phyloP scores from a whole-genome alignment of 179 eudicot genomes.

The Patellifolia procumbens region DNA sequence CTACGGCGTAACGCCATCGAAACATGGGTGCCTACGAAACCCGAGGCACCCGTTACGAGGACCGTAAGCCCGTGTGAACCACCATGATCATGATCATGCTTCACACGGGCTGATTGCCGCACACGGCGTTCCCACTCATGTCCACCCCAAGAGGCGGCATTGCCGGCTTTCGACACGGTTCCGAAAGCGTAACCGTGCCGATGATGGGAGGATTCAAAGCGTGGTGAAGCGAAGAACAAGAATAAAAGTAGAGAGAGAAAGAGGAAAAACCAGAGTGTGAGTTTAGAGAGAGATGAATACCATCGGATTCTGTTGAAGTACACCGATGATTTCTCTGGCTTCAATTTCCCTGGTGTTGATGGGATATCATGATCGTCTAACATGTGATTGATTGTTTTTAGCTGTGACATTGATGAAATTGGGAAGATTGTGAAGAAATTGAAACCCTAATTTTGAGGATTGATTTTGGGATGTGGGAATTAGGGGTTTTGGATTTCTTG shows the following conservation, averaged over 20 bases:
- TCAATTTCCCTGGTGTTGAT: conserved; percentile 72
- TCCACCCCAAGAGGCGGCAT: conserved; percentile 30
- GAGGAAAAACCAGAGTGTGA: conserved; percentile 59
- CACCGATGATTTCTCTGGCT: conserved; percentile 55
- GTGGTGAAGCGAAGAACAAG: conserved; percentile 24
- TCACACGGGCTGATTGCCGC: conserved; percentile 35
- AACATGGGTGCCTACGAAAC: conserved; percentile 49
- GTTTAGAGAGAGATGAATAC: conserved; percentile 53
- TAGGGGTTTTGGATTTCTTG: neutral
- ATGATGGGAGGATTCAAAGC: conserved; percentile 5
- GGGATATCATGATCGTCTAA: conserved; percentile 39
- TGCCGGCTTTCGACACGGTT: neutral
- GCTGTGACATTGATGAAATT: conserved; percentile 17
- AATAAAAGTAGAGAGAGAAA: conserved; percentile 37
- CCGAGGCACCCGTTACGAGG: conserved; percentile 50
- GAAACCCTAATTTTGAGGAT: neutral
- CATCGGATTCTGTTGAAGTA: conserved; percentile 44
- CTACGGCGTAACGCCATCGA: conserved; percentile 41
- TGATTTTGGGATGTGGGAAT: neutral
- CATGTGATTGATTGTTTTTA: conserved; percentile 21
- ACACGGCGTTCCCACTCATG: conserved; percentile 48
- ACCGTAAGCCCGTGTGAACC: conserved; percentile 31
- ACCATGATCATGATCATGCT: no score
- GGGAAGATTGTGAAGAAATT: no score
- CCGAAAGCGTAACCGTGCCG: no score